Conservation (phyloP, 345 rosid species). For the Gossypium sturtianum region DNA sequence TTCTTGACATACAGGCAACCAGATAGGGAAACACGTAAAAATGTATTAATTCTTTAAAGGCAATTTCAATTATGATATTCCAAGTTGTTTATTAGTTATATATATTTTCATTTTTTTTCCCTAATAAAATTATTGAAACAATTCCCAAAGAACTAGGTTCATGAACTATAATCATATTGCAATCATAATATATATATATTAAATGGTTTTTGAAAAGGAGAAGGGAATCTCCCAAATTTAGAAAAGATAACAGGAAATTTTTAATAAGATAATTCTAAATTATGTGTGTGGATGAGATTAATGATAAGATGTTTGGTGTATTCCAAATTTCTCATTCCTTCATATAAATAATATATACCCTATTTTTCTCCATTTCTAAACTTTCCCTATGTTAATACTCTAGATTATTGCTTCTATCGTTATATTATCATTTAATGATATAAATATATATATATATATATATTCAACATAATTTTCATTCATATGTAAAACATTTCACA, state of each 20-base stretch:
- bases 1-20: background rate
- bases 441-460: no score
- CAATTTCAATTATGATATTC: background rate
- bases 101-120: no score
- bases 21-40: background rate
- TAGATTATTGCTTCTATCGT: no score
- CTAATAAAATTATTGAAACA: background rate
- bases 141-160: background rate
- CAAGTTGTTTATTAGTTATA: no score
- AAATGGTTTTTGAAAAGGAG: background rate
- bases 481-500: no score
- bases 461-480: no score
- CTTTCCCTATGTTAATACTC: background rate
- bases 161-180: background rate
- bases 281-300: background rate
- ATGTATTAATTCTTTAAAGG: background rate
- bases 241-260: background rate
- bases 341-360: no score
- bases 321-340: background rate
- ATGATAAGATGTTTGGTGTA: conserved; percentile 8
- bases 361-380: background rate
- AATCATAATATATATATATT: background rate
- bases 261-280: background rate
- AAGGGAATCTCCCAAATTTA: conserved; percentile 1
- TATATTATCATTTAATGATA: no score